Base-by-base conservation (phyloP, 2,329 filamentous ascomycete species). In the Didymella keratinophila region DNA sequence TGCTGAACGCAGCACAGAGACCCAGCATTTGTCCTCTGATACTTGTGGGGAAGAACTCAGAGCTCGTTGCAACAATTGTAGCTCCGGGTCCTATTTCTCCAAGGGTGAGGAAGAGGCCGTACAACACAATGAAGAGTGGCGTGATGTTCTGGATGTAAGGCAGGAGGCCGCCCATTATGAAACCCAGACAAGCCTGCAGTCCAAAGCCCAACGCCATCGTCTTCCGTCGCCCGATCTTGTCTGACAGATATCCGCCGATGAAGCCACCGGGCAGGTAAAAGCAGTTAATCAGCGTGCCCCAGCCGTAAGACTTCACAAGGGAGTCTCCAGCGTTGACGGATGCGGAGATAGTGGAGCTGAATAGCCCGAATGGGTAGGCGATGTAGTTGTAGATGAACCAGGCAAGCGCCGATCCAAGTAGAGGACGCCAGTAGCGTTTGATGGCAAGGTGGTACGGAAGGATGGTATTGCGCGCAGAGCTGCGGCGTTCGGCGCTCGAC, bases 301-400 rank as follows among this genome's bases (percentile, higher is more conserved):
- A 70, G 20, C 69, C 69, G 20, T 65, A 62, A 11, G 45, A 64
- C 44, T 71, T 66, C 9, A 70, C 56, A 1, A 70, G 62, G 6
- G 63, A 62, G 34, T 70, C 61, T 11, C 52, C 52, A 1, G 69
- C 63, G 18, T 66, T 67, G 20, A 72, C 62, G 6, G 59, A 58
- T 5, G 65, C 56, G 3, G 63, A 79, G 56, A 86, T 85, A 21
- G 82, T 84, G 0, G 81, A 82, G 54, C 79, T 81, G 69, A 86
- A 86, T 27, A 86, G 78, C 9, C 82, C 83, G 60, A 85, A 85
- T 0, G 84, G 83, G 51, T 83, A 82, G 0, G 81, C 80, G 39
- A 86, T 80, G 68, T 81, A 86, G 66, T 87, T 82, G 67, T 86
- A 82, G 41, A 77, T 69, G 67, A 85, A 85, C 83, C 83, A 85